phyloP scores from a whole-genome alignment of 805 yeast genomes.

The Ogataea populi-albae region DNA sequence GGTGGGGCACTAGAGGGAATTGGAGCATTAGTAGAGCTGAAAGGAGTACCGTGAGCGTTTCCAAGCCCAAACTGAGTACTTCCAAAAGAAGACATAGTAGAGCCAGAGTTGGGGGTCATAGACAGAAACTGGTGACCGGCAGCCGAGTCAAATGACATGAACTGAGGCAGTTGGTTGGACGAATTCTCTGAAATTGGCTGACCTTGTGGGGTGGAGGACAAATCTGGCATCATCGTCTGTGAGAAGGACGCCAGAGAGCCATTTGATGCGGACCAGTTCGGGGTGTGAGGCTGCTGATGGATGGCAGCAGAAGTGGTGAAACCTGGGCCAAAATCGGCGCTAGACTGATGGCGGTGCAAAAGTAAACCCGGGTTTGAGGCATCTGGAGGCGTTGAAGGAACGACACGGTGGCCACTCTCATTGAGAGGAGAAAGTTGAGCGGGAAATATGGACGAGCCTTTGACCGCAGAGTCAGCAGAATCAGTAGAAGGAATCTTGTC shows the following conservation, averaged over 20 bases:
- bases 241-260: constrained; percentile 16
- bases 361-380: constrained; percentile 20
- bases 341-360: constrained; percentile 12
- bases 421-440: constrained; percentile 26
- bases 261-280: constrained; percentile 32
- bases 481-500: constrained; percentile 11
- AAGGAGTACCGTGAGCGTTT: constrained; percentile 22
- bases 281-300: constrained; percentile 30
- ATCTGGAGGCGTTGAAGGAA: constrained; percentile 29
- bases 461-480: constrained; percentile 8
- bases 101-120: constrained; percentile 21
- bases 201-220: constrained; percentile 22
- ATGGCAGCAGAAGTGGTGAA: constrained; percentile 7
- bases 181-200: constrained; percentile 11
- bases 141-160: constrained; percentile 9
- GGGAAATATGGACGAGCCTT: constrained; percentile 21
- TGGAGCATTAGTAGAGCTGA: constrained; percentile 14
- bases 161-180: constrained; percentile 3
- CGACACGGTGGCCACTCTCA: constrained; percentile 14
- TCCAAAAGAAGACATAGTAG: constrained; percentile 16
- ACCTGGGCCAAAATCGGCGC: constrained; percentile 7
- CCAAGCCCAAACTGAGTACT: constrained; percentile 13
- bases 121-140: constrained; percentile 19
- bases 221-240: constrained; percentile 20
- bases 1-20: constrained; percentile 25